Conservation (phyloP, 495 filamentous ascomycete genomes). For the Trichoderma asperelloides region DNA sequence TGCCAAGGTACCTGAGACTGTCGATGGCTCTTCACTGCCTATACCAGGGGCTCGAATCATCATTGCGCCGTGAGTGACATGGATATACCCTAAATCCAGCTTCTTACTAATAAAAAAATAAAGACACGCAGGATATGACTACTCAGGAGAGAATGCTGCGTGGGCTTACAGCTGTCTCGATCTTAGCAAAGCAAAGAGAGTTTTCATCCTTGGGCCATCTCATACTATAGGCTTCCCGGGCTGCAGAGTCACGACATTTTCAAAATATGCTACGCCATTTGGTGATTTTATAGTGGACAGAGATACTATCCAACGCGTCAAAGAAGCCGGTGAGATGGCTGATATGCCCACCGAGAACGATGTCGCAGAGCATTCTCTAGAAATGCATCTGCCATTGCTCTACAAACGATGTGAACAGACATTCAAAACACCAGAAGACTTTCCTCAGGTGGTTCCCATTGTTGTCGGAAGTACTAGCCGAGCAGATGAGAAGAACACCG, state of each 20-base stretch:
- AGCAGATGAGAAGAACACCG: slow-evolving; percentile 59
- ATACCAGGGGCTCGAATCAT: slow-evolving; percentile 73
- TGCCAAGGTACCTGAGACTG: slow-evolving; percentile 53
- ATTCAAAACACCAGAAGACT: slow-evolving; percentile 37
- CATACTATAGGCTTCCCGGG: slow-evolving; percentile 76
- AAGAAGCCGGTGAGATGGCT: slow-evolving; percentile 56
- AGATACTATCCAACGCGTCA: slow-evolving; percentile 53
- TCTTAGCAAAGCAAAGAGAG: slow-evolving; percentile 67
- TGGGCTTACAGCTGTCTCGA: slow-evolving; percentile 93
- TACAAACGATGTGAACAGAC: slow-evolving; percentile 67
- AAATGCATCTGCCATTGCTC: slow-evolving; percentile 94
- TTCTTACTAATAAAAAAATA: slow-evolving; percentile 10
- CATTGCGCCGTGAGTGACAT: slow-evolving; percentile 79
- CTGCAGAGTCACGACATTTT: slow-evolving; percentile 67
- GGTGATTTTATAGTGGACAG: slow-evolving; percentile 70
- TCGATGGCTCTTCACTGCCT: slow-evolving; percentile 56
- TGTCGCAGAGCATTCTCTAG: slow-evolving; percentile 86
- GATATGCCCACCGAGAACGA: slow-evolving; percentile 63
- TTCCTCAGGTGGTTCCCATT: slow-evolving; percentile 76
- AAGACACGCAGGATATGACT: slow-evolving; percentile 93
- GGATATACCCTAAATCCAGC: slow-evolving; percentile 2
- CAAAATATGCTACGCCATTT: slow-evolving; percentile 75
- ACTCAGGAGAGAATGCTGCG: slow-evolving; percentile 87
- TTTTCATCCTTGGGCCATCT: slow-evolving; percentile 92
- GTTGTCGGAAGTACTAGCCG: slow-evolving; percentile 71